Base-by-base conservation (phyloP, 331 rosid species). In the Malus hybrid region DNA sequence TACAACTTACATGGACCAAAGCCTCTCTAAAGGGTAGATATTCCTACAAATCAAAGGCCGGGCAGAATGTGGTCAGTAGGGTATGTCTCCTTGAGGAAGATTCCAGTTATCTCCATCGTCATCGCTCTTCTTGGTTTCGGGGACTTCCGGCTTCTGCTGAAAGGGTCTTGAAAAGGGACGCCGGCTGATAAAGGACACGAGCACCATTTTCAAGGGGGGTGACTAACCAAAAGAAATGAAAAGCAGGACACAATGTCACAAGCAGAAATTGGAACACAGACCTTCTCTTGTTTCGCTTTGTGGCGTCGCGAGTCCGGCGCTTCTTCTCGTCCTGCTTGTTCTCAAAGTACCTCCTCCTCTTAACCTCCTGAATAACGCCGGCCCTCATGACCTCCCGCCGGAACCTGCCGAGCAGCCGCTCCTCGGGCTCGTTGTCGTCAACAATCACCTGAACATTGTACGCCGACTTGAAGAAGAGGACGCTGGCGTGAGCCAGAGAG, bases 71-170 rank as follows among this genome's bases (percentile, higher is more conserved):
- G 62, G 62, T 90, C 82, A 93, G 78, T 75, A 69, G 19, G 86
- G 93, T 71, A 73, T 73, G 80, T 62, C 85, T 64, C 70, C 96
- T 70, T 67, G 88, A 57, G 96, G 93, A 42, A 90, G 77, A 84
- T 92, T 93, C 96, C 97, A 94, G 85, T 87, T 87, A 78, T 94
- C 99, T 28, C 83, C 84, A 2, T 84, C 90, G 22, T 87, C 98
- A 62, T 84, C 96, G 67, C 77, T 87, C 83, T 88, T 81, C 89
- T 82, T 87, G 70, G 52, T 65, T 77, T 67, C 34, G 20, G 89
- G 75, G 67, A 34, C 84, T 22, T 88, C 97, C 18, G 31, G 83
- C 86, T 65, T 74, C 71, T 42, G 87, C 16, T 48, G 50, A 4
- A 80, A 22, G 67, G 64, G 44, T 62, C 80, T 86, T 3, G 33